A percentile compares a stretch with the other conserved stretches of the same genome.
Conservation (phyloP, 2,329 filamentous ascomycete genomes). For the Camillea tinctor region DNA sequence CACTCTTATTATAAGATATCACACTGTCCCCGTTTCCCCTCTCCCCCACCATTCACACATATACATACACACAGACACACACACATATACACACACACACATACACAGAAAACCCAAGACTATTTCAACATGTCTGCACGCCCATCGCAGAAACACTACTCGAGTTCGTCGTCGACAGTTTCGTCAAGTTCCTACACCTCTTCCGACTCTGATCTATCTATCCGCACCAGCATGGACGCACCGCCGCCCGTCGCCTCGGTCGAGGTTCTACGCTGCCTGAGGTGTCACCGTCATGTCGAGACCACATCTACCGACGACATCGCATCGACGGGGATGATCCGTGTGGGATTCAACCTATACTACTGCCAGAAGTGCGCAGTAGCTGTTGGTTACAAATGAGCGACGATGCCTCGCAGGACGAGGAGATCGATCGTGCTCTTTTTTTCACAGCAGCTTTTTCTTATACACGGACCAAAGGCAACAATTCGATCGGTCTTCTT, state of each 20-base stretch:
- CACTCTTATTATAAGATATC: slow-evolving; percentile 15
- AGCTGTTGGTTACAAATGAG: slow-evolving; percentile 63
- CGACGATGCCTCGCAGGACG: background rate
- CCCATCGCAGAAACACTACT: slow-evolving; percentile 37
- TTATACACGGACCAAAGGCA: background rate
- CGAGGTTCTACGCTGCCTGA: slow-evolving; percentile 48
- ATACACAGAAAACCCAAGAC: background rate
- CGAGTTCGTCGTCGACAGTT: slow-evolving; percentile 34
- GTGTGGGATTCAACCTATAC: slow-evolving; percentile 64
- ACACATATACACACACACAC: too few species aligned
- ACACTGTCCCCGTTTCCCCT: slow-evolving; percentile 6
- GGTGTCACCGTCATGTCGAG: slow-evolving; percentile 63
- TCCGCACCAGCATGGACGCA: slow-evolving; percentile 49
- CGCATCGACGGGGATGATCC: slow-evolving; percentile 59
- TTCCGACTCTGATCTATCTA: slow-evolving; percentile 44
- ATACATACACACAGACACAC: too few species aligned
- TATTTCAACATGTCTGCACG: slow-evolving; percentile 30
- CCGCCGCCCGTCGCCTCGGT: slow-evolving; percentile 48
- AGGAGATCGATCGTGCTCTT: background rate
- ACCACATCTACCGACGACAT: slow-evolving; percentile 60
- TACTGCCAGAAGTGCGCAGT: slow-evolving; percentile 64
- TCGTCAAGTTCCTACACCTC: slow-evolving; percentile 34
- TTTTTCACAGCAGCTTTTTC: background rate
- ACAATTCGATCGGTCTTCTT: background rate
- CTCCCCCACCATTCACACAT: slow-evolving; percentile 1